These are phyloP conservation scores for Plectosphaerella plurivora DNA, from an alignment of 2,329 filamentous ascomycete species.

Conservation along the genomic window DNA sequence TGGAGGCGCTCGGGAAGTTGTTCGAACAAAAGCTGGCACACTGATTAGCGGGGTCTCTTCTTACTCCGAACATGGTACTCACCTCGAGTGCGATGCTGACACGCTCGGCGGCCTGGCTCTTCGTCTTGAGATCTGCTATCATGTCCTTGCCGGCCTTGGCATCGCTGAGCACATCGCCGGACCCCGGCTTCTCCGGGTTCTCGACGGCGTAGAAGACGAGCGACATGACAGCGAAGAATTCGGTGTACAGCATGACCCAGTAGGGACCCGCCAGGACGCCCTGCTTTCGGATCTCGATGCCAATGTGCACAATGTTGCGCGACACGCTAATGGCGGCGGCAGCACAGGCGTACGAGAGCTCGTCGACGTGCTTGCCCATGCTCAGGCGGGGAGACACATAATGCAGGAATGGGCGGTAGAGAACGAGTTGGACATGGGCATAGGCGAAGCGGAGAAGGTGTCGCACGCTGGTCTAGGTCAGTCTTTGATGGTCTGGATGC, in stretches of 20 bases:
- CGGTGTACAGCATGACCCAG: slow-evolving; percentile 83
- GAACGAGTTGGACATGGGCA: slow-evolving; percentile 75
- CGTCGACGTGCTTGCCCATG: slow-evolving; percentile 58
- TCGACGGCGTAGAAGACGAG: slow-evolving; percentile 77
- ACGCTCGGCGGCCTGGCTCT: slow-evolving; percentile 83
- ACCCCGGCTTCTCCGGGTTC: slow-evolving; percentile 70
- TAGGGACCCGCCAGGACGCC: slow-evolving; percentile 75
- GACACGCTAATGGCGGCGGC: slow-evolving; percentile 58
- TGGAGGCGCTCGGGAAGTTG: slow-evolving; percentile 72
- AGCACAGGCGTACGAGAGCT: slow-evolving; percentile 72
- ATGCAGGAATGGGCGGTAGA: slow-evolving; percentile 80
- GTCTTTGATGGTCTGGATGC: background rate
- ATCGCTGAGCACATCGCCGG: slow-evolving; percentile 78
- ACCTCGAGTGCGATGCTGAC: slow-evolving; percentile 76
- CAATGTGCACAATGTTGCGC: slow-evolving; percentile 74
- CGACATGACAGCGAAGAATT: slow-evolving; percentile 76
- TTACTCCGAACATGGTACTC: slow-evolving; percentile 24
- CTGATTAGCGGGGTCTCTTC: background rate
- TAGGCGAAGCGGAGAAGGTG: slow-evolving; percentile 76
- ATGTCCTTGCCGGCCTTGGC: slow-evolving; percentile 81
- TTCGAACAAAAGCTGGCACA: slow-evolving; percentile 69
- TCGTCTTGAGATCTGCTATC: slow-evolving; percentile 71
- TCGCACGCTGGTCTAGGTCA: slow-evolving; percentile 45
- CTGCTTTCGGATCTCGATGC: slow-evolving; percentile 70
- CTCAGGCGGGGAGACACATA: slow-evolving; percentile 67